Evolutionary conservation across 164 flowering plant species (phyloP).

Genomic region (Malania oleifera): DNA sequence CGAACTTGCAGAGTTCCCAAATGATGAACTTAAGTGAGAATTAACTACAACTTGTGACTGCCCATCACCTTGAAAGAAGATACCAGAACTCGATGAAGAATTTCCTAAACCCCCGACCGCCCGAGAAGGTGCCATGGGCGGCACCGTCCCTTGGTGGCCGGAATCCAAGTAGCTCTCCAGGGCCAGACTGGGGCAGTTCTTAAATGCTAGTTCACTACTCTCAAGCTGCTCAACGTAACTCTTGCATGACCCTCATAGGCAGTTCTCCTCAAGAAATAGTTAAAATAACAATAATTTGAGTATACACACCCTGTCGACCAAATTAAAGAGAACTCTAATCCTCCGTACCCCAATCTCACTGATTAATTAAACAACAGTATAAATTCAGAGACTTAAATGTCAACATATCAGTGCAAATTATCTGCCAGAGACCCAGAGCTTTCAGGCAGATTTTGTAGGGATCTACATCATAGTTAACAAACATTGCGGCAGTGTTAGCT

Average conservation of each 20-base stretch:
- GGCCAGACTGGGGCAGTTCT: conserved; percentile 32
- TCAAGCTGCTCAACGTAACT: conserved; percentile 9
- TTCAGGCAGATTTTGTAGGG: conserved; percentile 14
- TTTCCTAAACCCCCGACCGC: conserved; percentile 73
- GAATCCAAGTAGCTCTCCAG: conserved; percentile 63
- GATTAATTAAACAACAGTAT: background rate
- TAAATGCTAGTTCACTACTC: background rate
- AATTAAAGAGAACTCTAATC: conserved; percentile 3
- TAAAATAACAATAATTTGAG: background rate
- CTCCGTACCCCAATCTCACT: conserved; percentile 4
- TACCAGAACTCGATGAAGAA: conserved; percentile 78
- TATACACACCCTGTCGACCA: background rate
- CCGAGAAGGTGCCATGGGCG: conserved; percentile 69
- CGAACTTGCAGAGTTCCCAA: conserved; percentile 67
- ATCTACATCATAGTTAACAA: conserved; percentile 6
- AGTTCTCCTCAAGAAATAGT: background rate
- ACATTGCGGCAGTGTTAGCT: no score
- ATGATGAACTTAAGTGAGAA: conserved; percentile 67
- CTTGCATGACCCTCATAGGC: conserved; percentile 2
- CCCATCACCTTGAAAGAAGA: conserved; percentile 82
- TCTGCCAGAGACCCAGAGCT: no score
- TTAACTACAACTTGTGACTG: conserved; percentile 43
- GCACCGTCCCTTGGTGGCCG: conserved; percentile 56
- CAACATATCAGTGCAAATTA: conserved; percentile 10
- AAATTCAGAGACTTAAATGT: conserved; percentile 10